phyloP scores from a whole-genome alignment of 768 basidiomycete genomes.

The Fomitopsis serialis region DNA sequence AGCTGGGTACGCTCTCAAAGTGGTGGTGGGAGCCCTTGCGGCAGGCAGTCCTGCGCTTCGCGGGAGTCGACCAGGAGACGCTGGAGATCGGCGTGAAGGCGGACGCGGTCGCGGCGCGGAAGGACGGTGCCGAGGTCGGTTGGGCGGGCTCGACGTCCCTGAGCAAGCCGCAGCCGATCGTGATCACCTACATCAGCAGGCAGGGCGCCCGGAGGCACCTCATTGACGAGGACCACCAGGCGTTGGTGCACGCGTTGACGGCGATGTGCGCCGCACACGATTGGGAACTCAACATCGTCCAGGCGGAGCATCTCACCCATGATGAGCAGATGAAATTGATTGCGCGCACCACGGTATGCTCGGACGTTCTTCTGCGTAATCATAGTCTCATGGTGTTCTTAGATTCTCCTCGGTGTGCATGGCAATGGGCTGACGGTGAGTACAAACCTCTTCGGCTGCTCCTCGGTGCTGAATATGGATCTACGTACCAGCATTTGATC shows the following conservation, averaged over 20 bases:
- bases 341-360: constrained; percentile 66
- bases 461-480: background rate
- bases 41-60: constrained; percentile 59
- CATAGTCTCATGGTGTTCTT: constrained; percentile 5
- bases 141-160: constrained; percentile 7
- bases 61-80: constrained; percentile 38
- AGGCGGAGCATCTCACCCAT: constrained; percentile 62
- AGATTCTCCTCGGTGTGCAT: constrained; percentile 71
- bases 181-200: constrained; percentile 71
- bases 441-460: background rate
- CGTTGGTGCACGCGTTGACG: constrained; percentile 45
- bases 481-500: constrained; percentile 48
- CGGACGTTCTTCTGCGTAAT: too few relatives aligned
- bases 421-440: constrained; percentile 69
- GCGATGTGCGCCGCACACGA: constrained; percentile 38
- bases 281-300: constrained; percentile 60
- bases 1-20: constrained; percentile 27
- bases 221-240: constrained; percentile 47
- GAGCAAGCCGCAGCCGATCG: constrained; percentile 36
- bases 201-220: constrained; percentile 55
- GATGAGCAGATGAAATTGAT: constrained; percentile 70
- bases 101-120: constrained; percentile 5
- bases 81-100: constrained; percentile 25
- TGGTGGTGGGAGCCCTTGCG: constrained; percentile 82
- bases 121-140: background rate